Conservation (phyloP, 2,329 filamentous ascomycete genomes). For the Monosporascus sp. region DNA sequence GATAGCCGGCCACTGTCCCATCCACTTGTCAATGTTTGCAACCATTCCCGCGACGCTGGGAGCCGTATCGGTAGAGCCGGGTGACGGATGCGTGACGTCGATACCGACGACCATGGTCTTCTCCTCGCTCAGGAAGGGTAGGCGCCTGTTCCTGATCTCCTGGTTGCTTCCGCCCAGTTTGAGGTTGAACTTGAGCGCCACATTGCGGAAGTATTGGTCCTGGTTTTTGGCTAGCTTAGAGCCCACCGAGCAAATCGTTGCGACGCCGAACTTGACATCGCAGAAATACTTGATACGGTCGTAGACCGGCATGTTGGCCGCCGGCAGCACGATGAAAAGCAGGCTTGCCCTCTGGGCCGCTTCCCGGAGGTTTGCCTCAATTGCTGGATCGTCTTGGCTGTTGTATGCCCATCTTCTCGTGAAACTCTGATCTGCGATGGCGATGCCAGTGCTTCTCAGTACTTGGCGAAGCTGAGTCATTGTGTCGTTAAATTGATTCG, state of each 20-base stretch:
- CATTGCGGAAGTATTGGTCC: slow-evolving; percentile 45
- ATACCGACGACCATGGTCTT: slow-evolving; percentile 69
- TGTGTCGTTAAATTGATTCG: background rate
- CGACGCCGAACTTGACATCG: slow-evolving; percentile 52
- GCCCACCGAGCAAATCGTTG: slow-evolving; percentile 51
- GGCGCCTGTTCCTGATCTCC: slow-evolving; percentile 35
- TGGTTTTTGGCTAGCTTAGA: slow-evolving; percentile 38
- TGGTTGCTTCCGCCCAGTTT: slow-evolving; percentile 59
- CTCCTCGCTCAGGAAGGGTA: slow-evolving; percentile 45
- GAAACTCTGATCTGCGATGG: background rate
- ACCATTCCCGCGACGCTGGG: slow-evolving; percentile 68
- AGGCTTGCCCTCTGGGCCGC: slow-evolving; percentile 24
- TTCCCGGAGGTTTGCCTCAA: slow-evolving; percentile 11
- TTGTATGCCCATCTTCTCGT: too few relatives aligned
- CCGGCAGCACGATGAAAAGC: slow-evolving; percentile 44
- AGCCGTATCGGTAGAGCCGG: slow-evolving; percentile 49
- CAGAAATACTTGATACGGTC: slow-evolving; percentile 52
- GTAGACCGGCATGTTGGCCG: slow-evolving; percentile 41
- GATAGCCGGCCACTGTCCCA: slow-evolving; percentile 65
- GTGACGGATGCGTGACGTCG: slow-evolving; percentile 70
- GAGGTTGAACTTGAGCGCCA: slow-evolving; percentile 60
- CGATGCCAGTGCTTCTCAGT: background rate
- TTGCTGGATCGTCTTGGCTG: background rate
- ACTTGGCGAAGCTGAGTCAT: background rate
- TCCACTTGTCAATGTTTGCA: slow-evolving; percentile 52